Base-by-base conservation (phyloP, 202 grass and related monocot genomes). In the Zoysia matrella region DNA sequence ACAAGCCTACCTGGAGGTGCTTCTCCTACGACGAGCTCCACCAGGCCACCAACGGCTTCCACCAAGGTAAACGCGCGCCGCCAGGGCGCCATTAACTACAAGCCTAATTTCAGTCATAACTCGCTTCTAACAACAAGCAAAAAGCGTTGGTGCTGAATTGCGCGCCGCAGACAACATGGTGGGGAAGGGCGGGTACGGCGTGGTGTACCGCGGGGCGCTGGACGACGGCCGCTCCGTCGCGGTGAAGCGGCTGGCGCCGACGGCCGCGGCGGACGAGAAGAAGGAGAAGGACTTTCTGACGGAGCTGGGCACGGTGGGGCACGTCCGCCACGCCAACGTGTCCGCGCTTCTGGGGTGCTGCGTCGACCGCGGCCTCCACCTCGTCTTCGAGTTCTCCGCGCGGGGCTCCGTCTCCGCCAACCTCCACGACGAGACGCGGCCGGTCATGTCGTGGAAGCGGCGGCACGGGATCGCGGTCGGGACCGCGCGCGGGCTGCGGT, bases 241-340 rank as follows among this genome's bases (percentile, higher is more conserved):
- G 22, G 22, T 30, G 22, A 30, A 30, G 22, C 22, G 22, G 22
- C 22, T 30, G 22, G 22, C 22, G 22, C 22, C 22, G 22, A 30
- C 22, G 22, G 22, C 22, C 22, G 22, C 22, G 22, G 22, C 22
- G 22, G 22, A 30, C 22, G 22, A 82, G 86, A 92, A 93, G 71
- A 93, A 92, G 72, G 96, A 98, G 89, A 98, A 92, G 82, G 92
- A 95, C 75, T 98, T 98, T 10, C 2, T 98, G 16, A 88, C 90
- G 73, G 96, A 98, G 86, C 87, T 98, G 7, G 96, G 96, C 46
- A 93, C 96, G 39, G 82, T 98, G 30, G 87, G 92, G 22, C 96
- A 98, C 36, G 96, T 90, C 39, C 81, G 87, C 48, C 96, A 98
- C 81, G 89, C 90, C 13, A 95, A 98, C 82, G 92, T 98, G 4